Evolutionary conservation across 78 protist species (phyloP), one percentile per base, ranked within the genome.

Genomic region (Dictyostelium capitatum): DNA sequence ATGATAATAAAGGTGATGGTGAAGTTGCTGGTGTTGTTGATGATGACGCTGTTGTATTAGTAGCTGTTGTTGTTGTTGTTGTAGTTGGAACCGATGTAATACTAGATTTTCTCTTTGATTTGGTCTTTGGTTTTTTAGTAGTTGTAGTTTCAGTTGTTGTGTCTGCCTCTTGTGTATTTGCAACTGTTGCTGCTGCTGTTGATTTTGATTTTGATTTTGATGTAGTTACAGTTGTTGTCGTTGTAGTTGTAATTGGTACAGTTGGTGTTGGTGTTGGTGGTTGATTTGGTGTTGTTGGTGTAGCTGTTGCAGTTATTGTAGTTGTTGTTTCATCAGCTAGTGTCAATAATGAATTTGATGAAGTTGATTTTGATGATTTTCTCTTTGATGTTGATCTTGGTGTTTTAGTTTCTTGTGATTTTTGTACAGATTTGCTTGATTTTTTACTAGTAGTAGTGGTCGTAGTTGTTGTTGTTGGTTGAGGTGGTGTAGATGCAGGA

Each of bases 391-490:
- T 14, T 51, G 56, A 51, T 51, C 32, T 62, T 62, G 37, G 20
- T 62, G 70, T 17, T 1, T 41, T 32, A 0, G 75, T 32, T 67
- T 25, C 43, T 32, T 25, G 48, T 2, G 75, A 32, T 32, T 67
- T 67, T 67, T 37, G 50, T 23, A 46, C 56, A 73, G 56, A n/a
- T 73, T 73, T 73, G n/a, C 59, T 46, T 73, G 80, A 65, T 32
- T 19, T 28, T 69, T 64, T 41, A 47, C 3, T 81, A 32, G 19
- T 14, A 25, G 32, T 32, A 17, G 28, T 23, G 0, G 37, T 46
- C 9, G 56, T 20, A 1, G 47, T 78, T 7, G 73, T 15, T 32
- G 50, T 30, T 43, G 19, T 72, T 72, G 23, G 15, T 25, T 8
- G 30, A 25, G 47, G 48, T 46, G 59, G 67, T 67, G 48, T 67